Conservation (phyloP, 225 moss, liverwort and hornwort genomes). For the Antitrichia curtipendula region DNA sequence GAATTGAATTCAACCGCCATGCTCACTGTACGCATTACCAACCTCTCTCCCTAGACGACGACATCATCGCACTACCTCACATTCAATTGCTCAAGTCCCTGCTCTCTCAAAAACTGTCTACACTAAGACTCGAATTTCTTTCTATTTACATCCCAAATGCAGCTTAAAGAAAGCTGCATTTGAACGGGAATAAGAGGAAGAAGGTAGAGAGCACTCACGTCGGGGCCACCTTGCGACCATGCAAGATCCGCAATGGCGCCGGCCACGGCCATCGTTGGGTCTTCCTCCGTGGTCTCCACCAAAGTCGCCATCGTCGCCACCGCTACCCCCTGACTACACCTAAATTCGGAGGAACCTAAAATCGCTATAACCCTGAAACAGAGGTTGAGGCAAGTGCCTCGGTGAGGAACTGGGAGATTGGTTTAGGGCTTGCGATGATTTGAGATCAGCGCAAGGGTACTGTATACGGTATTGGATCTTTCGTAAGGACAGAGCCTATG, state of each 20-base stretch:
- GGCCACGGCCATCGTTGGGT: conserved; percentile 83
- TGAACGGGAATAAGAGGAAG: neutral
- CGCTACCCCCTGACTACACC: neutral
- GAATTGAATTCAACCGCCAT: neutral
- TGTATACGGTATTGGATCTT: neutral
- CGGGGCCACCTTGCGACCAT: conserved; percentile 75
- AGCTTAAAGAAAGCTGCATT: neutral
- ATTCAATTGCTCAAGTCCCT: neutral
- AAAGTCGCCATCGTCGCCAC: conserved; percentile 50
- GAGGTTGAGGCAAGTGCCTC: neutral
- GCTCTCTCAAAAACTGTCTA: neutral
- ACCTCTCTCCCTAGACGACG: neutral
- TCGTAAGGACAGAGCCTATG: neutral
- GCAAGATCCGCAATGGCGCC: conserved; percentile 73
- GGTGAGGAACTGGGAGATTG: neutral
- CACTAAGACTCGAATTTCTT: neutral
- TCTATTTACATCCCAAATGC: neutral
- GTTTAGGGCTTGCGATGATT: neutral
- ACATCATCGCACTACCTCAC: neutral
- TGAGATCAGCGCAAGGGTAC: too few species aligned
- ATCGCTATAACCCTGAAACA: neutral
- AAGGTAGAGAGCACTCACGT: conserved; percentile 15
- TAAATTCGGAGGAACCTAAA: neutral
- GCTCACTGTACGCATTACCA: neutral
- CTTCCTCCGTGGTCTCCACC: conserved; percentile 91